These are phyloP conservation scores for Albugo candida DNA, from an alignment of 352 stramenopile genomes.

Conservation along the genomic window DNA sequence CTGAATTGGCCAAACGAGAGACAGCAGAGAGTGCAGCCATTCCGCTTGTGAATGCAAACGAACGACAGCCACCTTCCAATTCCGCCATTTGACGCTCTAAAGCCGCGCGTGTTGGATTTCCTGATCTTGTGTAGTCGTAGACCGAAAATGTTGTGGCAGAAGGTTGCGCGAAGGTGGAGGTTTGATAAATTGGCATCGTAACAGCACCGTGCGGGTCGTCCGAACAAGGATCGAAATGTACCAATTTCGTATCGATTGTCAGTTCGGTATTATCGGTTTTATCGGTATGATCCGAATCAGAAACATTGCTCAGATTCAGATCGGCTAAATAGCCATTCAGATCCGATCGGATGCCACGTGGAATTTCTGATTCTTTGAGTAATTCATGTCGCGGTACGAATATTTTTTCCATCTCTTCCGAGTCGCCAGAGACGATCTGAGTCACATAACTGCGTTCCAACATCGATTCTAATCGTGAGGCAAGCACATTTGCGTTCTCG, in stretches of 20 bases:
- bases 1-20: conserved; percentile 71
- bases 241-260: conserved; percentile 49
- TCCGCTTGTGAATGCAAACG: conserved; percentile 85
- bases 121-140: conserved; percentile 89
- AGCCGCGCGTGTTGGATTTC: conserved; percentile 84
- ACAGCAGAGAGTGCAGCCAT: conserved; percentile 91
- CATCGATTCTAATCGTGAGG: conserved; percentile 56
- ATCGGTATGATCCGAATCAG: conserved; percentile 8
- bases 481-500: conserved; percentile 14
- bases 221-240: conserved; percentile 66
- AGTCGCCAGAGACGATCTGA: conserved; percentile 49
- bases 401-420: conserved; percentile 50
- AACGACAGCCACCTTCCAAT: conserved; percentile 42
- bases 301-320: conserved; percentile 12
- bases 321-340: conserved; percentile 45
- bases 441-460: conserved; percentile 74
- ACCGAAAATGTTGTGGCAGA: conserved; percentile 76
- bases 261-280: conserved; percentile 14
- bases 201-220: conserved; percentile 79
- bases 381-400: conserved; percentile 54
- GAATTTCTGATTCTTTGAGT: conserved; percentile 17
- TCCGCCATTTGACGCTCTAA: conserved; percentile 86
- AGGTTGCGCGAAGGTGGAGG: conserved; percentile 76
- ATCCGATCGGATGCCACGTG: conserved; percentile 24
- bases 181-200: conserved; percentile 87